Evolutionary conservation across 2,329 filamentous ascomycete genomes (phyloP).

Genomic region (Thielaviopsis euricoi): DNA sequence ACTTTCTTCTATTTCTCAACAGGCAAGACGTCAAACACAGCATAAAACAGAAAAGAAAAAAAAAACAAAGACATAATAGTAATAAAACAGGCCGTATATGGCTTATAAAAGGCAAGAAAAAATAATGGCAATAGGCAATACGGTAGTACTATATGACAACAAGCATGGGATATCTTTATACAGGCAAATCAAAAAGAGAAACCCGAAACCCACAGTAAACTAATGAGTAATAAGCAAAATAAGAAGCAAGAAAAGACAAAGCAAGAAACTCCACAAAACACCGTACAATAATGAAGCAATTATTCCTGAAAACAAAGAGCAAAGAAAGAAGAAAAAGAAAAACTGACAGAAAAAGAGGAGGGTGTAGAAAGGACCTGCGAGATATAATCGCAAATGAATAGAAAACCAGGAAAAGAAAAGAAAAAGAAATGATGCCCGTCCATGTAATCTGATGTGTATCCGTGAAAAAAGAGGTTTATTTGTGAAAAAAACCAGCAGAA

Average conservation of each 20-base stretch:
- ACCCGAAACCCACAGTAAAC: not conserved
- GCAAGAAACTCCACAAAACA: not conserved
- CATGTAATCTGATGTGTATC: too few species aligned
- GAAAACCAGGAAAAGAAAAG: not conserved
- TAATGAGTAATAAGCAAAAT: not conserved
- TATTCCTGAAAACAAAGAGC: not conserved
- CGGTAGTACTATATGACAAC: not conserved
- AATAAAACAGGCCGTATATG: too few species aligned
- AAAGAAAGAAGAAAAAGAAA: not conserved
- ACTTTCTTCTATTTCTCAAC: too few species aligned
- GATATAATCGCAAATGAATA: not conserved
- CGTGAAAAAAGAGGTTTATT: too few species aligned
- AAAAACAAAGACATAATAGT: too few species aligned
- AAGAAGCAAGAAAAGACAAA: not conserved
- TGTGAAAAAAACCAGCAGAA: too few species aligned
- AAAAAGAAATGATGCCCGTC: not conserved
- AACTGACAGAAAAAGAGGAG: not conserved
- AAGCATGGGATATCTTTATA: not conserved
- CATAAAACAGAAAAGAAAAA: too few species aligned
- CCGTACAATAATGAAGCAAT: not conserved
- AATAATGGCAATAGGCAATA: too few species aligned
- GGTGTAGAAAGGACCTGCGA: not conserved
- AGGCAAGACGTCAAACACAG: too few species aligned
- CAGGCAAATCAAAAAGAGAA: not conserved
- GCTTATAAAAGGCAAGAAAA: too few species aligned